A percentile compares a stretch with the other conserved stretches of the same genome.
Evolutionary conservation across 2,329 filamentous ascomycete genomes (phyloP).

Genomic region (Penicillium sp.): DNA sequence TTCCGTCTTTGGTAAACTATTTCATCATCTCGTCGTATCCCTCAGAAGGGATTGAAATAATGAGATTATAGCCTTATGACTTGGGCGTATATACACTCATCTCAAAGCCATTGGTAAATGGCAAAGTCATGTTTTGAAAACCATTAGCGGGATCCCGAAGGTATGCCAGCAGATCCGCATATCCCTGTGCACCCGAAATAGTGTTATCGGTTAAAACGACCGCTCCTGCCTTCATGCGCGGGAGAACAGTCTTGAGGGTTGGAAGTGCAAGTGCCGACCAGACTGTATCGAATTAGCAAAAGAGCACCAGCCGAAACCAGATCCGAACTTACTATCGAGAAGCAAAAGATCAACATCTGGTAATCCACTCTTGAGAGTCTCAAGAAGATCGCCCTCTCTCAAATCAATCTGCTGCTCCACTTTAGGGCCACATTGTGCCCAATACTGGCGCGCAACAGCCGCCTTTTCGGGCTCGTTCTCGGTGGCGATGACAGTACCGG

Average conservation of each 20-base stretch:
- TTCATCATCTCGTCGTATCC: too few relatives aligned
- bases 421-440: constrained; percentile 35
- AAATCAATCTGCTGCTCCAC: constrained; percentile 40
- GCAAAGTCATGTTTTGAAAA: constrained; percentile 53
- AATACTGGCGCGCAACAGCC: constrained; percentile 33
- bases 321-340: constrained; percentile 30
- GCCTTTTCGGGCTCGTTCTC: constrained; percentile 42
- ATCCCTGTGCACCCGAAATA: constrained; percentile 30
- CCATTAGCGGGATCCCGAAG: constrained; percentile 50
- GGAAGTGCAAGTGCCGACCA: constrained; percentile 43
- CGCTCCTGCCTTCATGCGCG: constrained; percentile 36
- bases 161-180: constrained; percentile 50
- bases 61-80: too few relatives aligned
- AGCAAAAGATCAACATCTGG: constrained; percentile 38
- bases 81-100: constrained; percentile 40
- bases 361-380: constrained; percentile 39
- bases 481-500: constrained; percentile 41
- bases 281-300: constrained; percentile 29
- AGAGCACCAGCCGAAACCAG: not conserved
- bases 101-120: constrained; percentile 52
- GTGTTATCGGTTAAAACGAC: constrained; percentile 44
- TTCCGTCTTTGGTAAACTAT: too few relatives aligned
- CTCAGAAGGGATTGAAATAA: too few relatives aligned
- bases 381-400: constrained; percentile 41
- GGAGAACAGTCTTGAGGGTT: constrained; percentile 38